Evolutionary conservation across 2,329 filamentous ascomycete species (phyloP).

Genomic region (Calonectria leucothoes): DNA sequence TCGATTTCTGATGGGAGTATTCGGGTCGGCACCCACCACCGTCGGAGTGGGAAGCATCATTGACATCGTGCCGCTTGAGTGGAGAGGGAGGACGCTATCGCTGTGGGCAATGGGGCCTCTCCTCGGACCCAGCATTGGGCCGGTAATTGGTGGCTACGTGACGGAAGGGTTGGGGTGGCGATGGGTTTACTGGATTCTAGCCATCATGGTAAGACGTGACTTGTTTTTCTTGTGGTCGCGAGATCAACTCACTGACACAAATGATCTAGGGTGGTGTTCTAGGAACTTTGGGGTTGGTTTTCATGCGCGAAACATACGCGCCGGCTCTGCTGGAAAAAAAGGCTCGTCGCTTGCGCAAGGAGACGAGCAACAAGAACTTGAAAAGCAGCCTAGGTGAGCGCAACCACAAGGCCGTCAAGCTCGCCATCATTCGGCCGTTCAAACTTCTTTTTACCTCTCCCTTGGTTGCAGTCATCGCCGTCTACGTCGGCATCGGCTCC

Average conservation of each 20-base stretch:
- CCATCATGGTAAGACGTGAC: constrained; percentile 52
- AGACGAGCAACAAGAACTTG: constrained; percentile 51
- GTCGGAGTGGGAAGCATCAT: constrained; percentile 63
- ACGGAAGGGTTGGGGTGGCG: constrained; percentile 58
- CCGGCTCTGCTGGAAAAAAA: constrained; percentile 54
- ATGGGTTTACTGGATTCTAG: constrained; percentile 62
- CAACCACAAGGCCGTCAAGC: constrained; percentile 50
- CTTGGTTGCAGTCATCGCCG: constrained; percentile 60
- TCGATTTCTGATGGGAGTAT: constrained; percentile 58
- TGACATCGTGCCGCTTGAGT: constrained; percentile 59
- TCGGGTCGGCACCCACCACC: constrained; percentile 56
- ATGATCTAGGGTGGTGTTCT: constrained; percentile 42
- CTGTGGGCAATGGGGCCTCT: constrained; percentile 60
- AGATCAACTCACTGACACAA: neutral
- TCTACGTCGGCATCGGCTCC: constrained; percentile 67
- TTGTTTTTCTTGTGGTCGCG: constrained; percentile 4
- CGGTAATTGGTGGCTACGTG: constrained; percentile 60
- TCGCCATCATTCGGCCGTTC: constrained; percentile 63
- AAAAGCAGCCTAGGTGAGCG: constrained; percentile 33
- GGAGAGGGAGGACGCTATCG: constrained; percentile 61
- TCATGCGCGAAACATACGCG: constrained; percentile 57
- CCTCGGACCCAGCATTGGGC: constrained; percentile 60
- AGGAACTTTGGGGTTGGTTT: constrained; percentile 42
- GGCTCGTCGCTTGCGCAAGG: constrained; percentile 51
- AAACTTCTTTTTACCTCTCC: constrained; percentile 67